These are phyloP conservation scores for Alectoria sarmentosa DNA, from an alignment of 495 filamentous ascomycete species.

Conservation along the genomic window DNA sequence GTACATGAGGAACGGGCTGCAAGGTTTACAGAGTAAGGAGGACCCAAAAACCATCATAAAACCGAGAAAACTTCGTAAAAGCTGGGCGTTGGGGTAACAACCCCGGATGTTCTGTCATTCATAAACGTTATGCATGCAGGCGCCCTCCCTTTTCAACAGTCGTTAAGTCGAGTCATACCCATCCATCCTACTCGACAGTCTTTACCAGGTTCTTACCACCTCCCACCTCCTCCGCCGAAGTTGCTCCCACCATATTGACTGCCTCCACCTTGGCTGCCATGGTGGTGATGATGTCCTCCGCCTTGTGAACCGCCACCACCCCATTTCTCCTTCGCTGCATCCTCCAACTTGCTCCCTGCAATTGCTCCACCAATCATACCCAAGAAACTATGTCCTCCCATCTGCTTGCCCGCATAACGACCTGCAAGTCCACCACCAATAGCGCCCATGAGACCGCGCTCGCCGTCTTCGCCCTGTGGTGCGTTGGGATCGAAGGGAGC, in stretches of 20 bases:
- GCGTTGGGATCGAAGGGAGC: constrained; percentile 26
- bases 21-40: background rate
- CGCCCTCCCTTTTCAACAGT: background rate
- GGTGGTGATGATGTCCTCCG: constrained; percentile 23
- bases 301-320: constrained; percentile 8
- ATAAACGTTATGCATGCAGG: background rate
- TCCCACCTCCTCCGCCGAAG: constrained; percentile 5
- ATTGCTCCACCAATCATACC: constrained; percentile 46
- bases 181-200: background rate
- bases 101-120: background rate
- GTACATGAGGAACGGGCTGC: background rate
- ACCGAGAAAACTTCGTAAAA: background rate
- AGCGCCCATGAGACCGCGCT: constrained; percentile 39
- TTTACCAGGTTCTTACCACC: background rate
- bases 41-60: background rate
- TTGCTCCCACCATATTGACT: constrained; percentile 20
- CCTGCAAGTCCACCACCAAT: constrained; percentile 43
- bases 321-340: constrained; percentile 34
- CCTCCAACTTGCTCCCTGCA: constrained; percentile 39
- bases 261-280: constrained; percentile 24
- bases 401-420: constrained; percentile 37
- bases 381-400: constrained; percentile 39
- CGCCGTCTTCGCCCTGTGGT: constrained; percentile 34
- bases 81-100: background rate
- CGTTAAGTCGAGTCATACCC: background rate